Evolutionary conservation across 148 eudicot species (phyloP).

Genomic region (Oxyria digyna): DNA sequence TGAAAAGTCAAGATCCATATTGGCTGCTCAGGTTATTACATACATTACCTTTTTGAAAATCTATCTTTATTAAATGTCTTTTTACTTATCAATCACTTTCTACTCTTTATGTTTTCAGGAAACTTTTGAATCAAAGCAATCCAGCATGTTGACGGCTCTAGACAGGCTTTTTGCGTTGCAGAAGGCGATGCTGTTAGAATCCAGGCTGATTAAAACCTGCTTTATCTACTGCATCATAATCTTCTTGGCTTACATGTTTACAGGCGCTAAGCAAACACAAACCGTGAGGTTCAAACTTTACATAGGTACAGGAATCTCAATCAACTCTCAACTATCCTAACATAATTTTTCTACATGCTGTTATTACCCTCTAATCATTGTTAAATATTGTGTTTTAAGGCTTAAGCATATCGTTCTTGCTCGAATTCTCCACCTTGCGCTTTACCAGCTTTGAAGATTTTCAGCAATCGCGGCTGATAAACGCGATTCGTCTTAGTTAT

Average conservation of each 20-base stretch:
- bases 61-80: no score
- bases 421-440: conserved; percentile 36
- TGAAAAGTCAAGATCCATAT: conserved; percentile 46
- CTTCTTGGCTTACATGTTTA: conserved; percentile 53
- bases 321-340: neutral
- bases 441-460: conserved; percentile 21
- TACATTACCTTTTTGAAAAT: neutral
- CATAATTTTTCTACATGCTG: neutral
- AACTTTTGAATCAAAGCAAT: conserved; percentile 78
- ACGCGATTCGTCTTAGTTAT: conserved; percentile 29
- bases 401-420: conserved; percentile 34
- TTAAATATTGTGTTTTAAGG: conserved; percentile 16
- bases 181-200: conserved; percentile 62
- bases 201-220: conserved; percentile 51
- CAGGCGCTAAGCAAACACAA: conserved; percentile 70
- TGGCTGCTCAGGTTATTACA: conserved; percentile 71
- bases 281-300: conserved; percentile 57
- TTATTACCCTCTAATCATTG: neutral
- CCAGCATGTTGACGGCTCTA: conserved; percentile 61
- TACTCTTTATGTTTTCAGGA: conserved; percentile 32
- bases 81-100: no score
- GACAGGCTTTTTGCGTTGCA: conserved; percentile 70
- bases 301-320: conserved; percentile 35
- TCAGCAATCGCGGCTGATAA: conserved; percentile 26
- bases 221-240: conserved; percentile 39